phyloP scores from a whole-genome alignment of 2,329 filamentous ascomycete genomes.

The Neobulgaria alba region DNA sequence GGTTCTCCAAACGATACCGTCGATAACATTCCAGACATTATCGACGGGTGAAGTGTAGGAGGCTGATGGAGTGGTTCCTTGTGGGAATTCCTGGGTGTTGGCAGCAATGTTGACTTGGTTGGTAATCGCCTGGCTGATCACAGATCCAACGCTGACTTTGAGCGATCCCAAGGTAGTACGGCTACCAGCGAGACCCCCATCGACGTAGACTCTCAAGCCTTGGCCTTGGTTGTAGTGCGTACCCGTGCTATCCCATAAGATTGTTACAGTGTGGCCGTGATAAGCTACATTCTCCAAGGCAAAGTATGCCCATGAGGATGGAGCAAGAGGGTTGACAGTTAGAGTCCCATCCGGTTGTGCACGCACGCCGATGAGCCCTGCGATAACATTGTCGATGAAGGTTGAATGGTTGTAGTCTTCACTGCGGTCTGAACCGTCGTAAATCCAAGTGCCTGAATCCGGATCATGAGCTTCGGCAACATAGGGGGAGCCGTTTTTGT shows the following conservation, averaged over 20 bases:
- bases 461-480: constrained; percentile 38
- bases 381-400: constrained; percentile 37
- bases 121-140: no score
- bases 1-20: constrained; percentile 36
- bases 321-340: constrained; percentile 33
- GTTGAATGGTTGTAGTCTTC: constrained; percentile 39
- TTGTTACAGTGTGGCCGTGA: constrained; percentile 34
- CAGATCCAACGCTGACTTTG: no score
- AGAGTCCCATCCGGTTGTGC: constrained; percentile 32
- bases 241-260: constrained; percentile 34
- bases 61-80: constrained; percentile 29
- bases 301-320: constrained; percentile 29
- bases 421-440: constrained; percentile 31
- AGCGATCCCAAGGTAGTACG: background rate
- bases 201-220: constrained; percentile 33
- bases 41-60: constrained; percentile 31
- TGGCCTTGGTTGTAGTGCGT: constrained; percentile 29
- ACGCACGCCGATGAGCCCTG: constrained; percentile 35
- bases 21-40: constrained; percentile 32
- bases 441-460: constrained; percentile 30
- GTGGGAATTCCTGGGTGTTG: constrained; percentile 31
- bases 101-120: constrained; percentile 33
- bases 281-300: constrained; percentile 36
- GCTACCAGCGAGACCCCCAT: constrained; percentile 21
- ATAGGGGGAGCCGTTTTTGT: constrained; percentile 35